Conservation (phyloP, 441 rosid species). For the Gossypium gossypioides region DNA sequence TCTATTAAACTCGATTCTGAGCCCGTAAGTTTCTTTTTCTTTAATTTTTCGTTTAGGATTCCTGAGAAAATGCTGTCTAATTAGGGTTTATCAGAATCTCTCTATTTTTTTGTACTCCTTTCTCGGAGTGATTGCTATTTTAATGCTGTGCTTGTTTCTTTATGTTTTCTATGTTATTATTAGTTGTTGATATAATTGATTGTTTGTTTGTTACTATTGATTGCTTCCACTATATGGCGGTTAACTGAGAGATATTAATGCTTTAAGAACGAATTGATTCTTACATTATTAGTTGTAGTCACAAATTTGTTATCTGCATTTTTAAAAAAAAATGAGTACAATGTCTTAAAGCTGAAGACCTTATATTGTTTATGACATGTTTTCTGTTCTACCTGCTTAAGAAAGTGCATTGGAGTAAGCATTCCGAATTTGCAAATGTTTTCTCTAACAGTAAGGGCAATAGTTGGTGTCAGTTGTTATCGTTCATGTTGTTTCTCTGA, state of each 20-base stretch:
- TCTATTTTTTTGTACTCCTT: not conserved
- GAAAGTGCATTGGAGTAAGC: not conserved
- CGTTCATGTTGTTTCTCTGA: no score
- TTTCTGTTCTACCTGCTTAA: not conserved
- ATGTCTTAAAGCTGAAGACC: not conserved
- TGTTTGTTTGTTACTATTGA: not conserved
- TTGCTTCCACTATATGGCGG: not conserved
- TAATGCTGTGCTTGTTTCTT: not conserved
- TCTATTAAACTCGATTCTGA: conserved; percentile 77
- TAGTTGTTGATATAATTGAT: not conserved
- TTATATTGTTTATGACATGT: not conserved
- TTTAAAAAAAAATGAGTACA: not conserved
- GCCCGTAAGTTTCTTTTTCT: conserved; percentile 49
- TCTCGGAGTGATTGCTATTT: not conserved
- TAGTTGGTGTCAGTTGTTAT: no score
- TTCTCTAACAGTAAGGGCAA: no score
- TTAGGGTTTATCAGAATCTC: conserved; percentile 12
- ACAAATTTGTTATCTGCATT: not conserved
- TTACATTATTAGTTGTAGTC: not conserved
- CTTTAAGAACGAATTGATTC: not conserved
- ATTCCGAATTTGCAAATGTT: not conserved
- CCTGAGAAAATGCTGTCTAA: not conserved
- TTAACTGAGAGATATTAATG: not conserved
- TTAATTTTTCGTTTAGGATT: not conserved
- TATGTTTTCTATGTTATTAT: not conserved